Conservation (phyloP, 2,329 filamentous ascomycete genomes). For the Polytolypa hystricis region DNA sequence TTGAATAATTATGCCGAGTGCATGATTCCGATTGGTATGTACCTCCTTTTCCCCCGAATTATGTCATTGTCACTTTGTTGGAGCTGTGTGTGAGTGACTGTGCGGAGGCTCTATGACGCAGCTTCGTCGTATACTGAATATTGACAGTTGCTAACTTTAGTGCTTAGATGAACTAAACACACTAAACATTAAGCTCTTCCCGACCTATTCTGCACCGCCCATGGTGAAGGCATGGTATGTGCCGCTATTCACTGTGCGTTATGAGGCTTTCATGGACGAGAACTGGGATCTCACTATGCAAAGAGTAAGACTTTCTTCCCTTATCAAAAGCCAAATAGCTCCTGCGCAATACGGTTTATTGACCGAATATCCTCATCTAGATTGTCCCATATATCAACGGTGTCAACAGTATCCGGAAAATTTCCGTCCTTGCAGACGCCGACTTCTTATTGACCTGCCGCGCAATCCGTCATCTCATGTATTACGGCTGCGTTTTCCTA, state of each 20-base stretch:
- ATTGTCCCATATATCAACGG: slow-evolving; percentile 84
- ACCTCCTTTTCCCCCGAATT: slow-evolving; percentile 1
- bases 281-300: slow-evolving; percentile 46
- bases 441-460: slow-evolving; percentile 77
- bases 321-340: slow-evolving; percentile 1
- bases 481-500: slow-evolving; percentile 82
- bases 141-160: slow-evolving; percentile 7
- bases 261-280: slow-evolving; percentile 41
- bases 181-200: slow-evolving; percentile 92
- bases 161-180: slow-evolving; percentile 77
- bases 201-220: slow-evolving; percentile 64
- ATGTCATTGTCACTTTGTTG: not conserved
- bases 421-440: slow-evolving; percentile 74
- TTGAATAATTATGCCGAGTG: slow-evolving; percentile 95
- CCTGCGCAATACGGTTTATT: not conserved
- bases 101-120: too few species aligned
- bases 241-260: slow-evolving; percentile 57
- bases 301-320: slow-evolving; percentile 23
- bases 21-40: slow-evolving; percentile 87
- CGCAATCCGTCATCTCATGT: slow-evolving; percentile 78
- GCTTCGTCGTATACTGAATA: slow-evolving; percentile 3
- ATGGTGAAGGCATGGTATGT: slow-evolving; percentile 82
- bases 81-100: too few species aligned
- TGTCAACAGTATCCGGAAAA: slow-evolving; percentile 76
- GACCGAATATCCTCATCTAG: slow-evolving; percentile 22